A percentile compares a stretch with the other conserved stretches of the same genome.
Evolutionary conservation across 345 rosid species (phyloP).

Genomic region (Anacardium occidentale): DNA sequence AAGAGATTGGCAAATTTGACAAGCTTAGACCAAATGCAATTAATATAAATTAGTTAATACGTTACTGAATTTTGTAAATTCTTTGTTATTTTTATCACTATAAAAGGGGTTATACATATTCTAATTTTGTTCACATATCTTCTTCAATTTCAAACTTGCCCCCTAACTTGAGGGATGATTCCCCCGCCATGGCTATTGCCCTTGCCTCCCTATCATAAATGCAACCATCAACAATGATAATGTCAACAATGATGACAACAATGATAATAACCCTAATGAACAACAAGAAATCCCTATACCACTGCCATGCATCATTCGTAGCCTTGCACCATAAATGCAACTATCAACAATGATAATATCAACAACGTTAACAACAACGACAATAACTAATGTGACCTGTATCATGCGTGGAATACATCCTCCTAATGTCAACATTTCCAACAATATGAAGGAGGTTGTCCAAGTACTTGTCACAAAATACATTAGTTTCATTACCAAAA

Average conservation of each 20-base stretch:
- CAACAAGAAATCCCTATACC: constrained; percentile 15
- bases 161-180: background rate
- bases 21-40: no score
- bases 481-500: constrained; percentile 72
- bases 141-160: background rate
- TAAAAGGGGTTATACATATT: background rate
- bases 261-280: background rate
- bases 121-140: background rate
- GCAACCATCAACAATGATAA: background rate
- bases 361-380: no score
- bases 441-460: constrained; percentile 69
- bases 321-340: constrained; percentile 72
- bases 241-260: background rate
- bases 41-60: no score
- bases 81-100: background rate
- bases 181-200: background rate
- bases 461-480: constrained; percentile 73
- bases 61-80: no score
- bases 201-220: background rate
- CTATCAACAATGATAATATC: no score
- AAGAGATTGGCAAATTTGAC: no score
- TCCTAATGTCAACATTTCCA: constrained; percentile 59
- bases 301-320: constrained; percentile 31
- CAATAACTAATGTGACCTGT: constrained; percentile 67
- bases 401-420: constrained; percentile 67